phyloP scores from a whole-genome alignment of 2,329 filamentous ascomycete species.

The Penicillium sp. region DNA sequence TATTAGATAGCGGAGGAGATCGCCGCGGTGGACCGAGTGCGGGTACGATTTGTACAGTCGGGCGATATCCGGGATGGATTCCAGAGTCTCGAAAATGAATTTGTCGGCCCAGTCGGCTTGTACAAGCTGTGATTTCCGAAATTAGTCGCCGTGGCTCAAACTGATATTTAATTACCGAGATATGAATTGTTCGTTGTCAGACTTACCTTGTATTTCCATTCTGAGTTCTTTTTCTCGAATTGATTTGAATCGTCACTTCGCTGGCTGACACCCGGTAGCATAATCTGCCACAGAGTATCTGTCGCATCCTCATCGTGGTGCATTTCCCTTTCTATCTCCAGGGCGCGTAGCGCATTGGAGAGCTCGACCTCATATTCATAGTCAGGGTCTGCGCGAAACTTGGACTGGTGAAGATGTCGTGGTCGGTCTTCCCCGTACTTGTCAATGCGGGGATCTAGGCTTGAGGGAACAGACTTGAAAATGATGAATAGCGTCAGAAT shows the following conservation, averaged over 20 bases:
- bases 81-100: conserved; percentile 25
- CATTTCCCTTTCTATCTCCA: conserved; percentile 21
- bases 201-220: conserved; percentile 30
- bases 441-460: neutral
- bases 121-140: conserved; percentile 21
- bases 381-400: conserved; percentile 28
- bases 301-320: conserved; percentile 8
- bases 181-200: neutral
- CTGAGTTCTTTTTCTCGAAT: conserved; percentile 27
- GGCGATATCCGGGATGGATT: conserved; percentile 28
- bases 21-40: conserved; percentile 51
- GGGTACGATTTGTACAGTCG: conserved; percentile 31
- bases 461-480: conserved; percentile 9
- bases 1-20: conserved; percentile 43
- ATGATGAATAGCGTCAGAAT: conserved; percentile 9
- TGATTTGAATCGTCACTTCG: conserved; percentile 26
- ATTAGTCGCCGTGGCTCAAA: neutral
- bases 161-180: neutral
- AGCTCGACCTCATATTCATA: conserved; percentile 26
- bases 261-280: conserved; percentile 12
- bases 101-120: conserved; percentile 26
- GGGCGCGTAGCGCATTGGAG: conserved; percentile 20
- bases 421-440: conserved; percentile 14
- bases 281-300: conserved; percentile 34
- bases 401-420: conserved; percentile 29